Evolutionary conservation across 371 early-diverging fungal species (phyloP), one percentile per base, ranked within the genome.

Genomic region (Apophysomyces sp.): DNA sequence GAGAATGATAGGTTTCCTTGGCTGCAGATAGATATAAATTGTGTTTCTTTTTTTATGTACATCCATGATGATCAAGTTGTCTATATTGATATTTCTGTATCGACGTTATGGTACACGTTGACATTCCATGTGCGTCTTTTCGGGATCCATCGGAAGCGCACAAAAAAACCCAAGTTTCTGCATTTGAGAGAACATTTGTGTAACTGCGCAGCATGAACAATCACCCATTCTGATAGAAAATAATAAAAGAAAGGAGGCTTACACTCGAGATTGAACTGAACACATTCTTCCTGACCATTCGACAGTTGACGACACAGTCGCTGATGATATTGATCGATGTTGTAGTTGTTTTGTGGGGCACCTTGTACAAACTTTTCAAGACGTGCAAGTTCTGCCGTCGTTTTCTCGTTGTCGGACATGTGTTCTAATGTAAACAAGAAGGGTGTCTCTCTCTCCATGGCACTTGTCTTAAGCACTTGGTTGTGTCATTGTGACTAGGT

Each of bases 101-200:
- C 21, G 49, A 21, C 21, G 24, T 21, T 16, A 21, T 9, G 49
- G 49, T 44, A 81, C 73, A 57, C 74, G 68, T 58, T 65, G 61
- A 52, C 84, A 84, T 40, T 81, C 81, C 74, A 84, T 78, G 59
- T 80, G 71, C n/a, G 79, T 80, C 58, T 77, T 67, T 18, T 61
- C 77, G n/a, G 84, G 84, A 54, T 84, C 84, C 75, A 77, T 80
- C 27, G 82, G 82, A 39, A 84, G 65, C 30, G 80, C 74, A 68
- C 84, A 84, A 60, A 81, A 84, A 57, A 81, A 84, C 49, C 80
- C 84, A 41, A 84, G 70, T 58, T 80, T 77, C 69, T 84, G 84
- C 82, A 84, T 84, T 73, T 80, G 68, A n/a, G 72, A 60, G 57
- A 84, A 84, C 84, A 84, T 84, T 66, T 78, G 66, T 30, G 76